Percentiles rank a stretch among this genome's conserved stretches.
phyloP scores from a whole-genome alignment of 1,284 basidiomycete genomes.

The Marasmius tenuissimus region DNA sequence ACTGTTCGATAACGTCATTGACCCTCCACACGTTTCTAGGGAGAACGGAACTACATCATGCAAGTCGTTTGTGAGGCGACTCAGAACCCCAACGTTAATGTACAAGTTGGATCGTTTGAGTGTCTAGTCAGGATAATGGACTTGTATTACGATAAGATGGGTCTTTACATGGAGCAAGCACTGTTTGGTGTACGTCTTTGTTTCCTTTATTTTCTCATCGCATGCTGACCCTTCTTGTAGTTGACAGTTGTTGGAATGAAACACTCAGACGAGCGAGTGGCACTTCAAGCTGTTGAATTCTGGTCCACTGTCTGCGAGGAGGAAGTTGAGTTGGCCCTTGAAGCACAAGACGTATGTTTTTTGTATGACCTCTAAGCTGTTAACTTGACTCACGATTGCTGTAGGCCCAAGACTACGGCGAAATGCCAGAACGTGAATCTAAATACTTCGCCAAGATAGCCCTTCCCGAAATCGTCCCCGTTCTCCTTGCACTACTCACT shows the following conservation, averaged over 20 bases:
- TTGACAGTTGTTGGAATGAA: conserved; percentile 99
- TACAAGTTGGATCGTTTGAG: conserved; percentile 94
- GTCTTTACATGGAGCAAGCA: conserved; percentile 98
- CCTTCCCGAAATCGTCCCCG: conserved; percentile 91
- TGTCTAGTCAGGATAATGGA: conserved; percentile 97
- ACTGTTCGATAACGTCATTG: conserved; percentile 7
- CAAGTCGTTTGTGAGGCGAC: conserved; percentile 99
- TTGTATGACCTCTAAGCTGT: not conserved
- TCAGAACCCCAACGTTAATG: conserved; percentile 75
- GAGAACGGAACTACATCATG: conserved; percentile 99
- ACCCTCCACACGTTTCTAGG: conserved; percentile 47
- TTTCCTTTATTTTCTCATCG: conserved; percentile 3
- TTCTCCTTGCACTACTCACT: conserved; percentile 86
- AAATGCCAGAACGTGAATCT: conserved; percentile 86
- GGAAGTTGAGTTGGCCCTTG: conserved; percentile 91
- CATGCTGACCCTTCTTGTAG: conserved; percentile 37
- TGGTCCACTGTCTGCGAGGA: conserved; percentile 99
- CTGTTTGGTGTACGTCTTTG: conserved; percentile 82
- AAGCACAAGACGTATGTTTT: conserved; percentile 80
- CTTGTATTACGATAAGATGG: conserved; percentile 99
- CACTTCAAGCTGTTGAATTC: conserved; percentile 97
- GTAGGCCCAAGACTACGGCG: conserved; percentile 88
- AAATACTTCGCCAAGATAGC: conserved; percentile 95
- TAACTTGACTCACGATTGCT: conserved; percentile 9
- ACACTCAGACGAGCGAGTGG: conserved; percentile 88